Evolutionary conservation across 352 stramenopile species (phyloP).

Genomic region (Thraustochytrium striatum): DNA sequence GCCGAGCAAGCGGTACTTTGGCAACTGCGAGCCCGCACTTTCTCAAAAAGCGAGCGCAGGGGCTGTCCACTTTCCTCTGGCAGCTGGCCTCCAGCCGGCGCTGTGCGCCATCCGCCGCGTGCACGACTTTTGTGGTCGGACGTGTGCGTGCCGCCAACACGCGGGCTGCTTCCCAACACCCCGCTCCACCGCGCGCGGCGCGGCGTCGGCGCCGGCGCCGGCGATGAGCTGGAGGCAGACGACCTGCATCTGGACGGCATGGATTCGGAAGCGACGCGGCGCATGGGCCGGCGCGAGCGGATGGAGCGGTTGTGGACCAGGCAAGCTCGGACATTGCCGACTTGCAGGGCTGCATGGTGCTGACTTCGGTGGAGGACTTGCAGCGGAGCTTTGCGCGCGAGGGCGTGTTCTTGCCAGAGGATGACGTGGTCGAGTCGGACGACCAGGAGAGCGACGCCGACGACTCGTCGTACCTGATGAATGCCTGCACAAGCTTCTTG

Average conservation of each 20-base stretch:
- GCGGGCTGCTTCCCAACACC: slow-evolving; percentile 31
- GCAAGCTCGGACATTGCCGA: slow-evolving; percentile 32
- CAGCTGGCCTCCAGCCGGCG: slow-evolving; percentile 16
- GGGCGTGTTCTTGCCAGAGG: slow-evolving; percentile 29
- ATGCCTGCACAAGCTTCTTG: slow-evolving; percentile 40
- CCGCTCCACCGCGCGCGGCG: neutral
- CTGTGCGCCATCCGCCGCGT: slow-evolving; percentile 10
- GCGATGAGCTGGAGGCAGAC: neutral
- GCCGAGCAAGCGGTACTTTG: slow-evolving; percentile 37
- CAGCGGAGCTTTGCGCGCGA: slow-evolving; percentile 38
- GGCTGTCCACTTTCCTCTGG: slow-evolving; percentile 36
- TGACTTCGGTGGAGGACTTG: slow-evolving; percentile 24
- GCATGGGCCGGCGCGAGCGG: neutral
- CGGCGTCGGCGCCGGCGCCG: neutral
- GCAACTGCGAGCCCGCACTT: slow-evolving; percentile 28
- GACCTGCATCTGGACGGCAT: neutral
- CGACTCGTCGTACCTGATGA: neutral
- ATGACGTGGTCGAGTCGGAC: slow-evolving; percentile 31
- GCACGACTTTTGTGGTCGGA: slow-evolving; percentile 40
- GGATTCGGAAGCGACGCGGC: neutral
- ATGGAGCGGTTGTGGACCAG: neutral
- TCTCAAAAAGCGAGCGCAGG: slow-evolving; percentile 10
- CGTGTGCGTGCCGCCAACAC: slow-evolving; percentile 36
- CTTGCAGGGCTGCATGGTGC: slow-evolving; percentile 24
- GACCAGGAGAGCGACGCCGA: slow-evolving; percentile 15